Percentiles rank a stretch among this genome's conserved stretches.
Evolutionary conservation across 345 rosid genomes (phyloP).

Genomic region (Citrus inodora): DNA sequence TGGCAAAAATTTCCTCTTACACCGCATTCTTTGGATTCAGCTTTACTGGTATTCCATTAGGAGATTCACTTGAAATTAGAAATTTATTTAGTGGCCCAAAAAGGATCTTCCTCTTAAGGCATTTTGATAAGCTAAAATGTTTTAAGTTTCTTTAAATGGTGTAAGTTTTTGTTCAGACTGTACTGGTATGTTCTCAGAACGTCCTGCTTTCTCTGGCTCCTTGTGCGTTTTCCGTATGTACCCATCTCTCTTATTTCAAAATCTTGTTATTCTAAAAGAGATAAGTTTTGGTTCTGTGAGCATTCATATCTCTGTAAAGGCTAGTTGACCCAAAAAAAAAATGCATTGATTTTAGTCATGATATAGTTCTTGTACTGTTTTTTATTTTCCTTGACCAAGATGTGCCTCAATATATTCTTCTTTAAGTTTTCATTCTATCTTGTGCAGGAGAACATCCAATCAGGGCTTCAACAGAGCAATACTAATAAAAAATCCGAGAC

Average conservation of each 20-base stretch:
- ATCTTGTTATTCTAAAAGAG: background rate
- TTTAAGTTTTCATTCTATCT: background rate
- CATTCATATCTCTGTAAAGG: background rate
- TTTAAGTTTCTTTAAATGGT: background rate
- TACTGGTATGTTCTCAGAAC: background rate
- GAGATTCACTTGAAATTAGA: background rate
- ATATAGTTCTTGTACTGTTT: background rate
- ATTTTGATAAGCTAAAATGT: background rate
- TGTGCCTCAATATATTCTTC: background rate
- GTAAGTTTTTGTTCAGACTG: background rate
- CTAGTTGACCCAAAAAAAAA: too few relatives aligned
- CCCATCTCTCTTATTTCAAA: background rate
- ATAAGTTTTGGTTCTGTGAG: background rate
- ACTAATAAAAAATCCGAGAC: conserved; percentile 39
- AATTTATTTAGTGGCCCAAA: background rate
- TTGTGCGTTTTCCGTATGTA: background rate
- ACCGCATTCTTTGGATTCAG: background rate
- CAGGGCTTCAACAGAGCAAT: conserved; percentile 28
- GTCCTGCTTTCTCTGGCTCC: background rate
- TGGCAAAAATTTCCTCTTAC: background rate
- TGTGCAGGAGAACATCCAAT: conserved; percentile 41
- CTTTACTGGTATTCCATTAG: background rate
- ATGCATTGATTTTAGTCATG: background rate
- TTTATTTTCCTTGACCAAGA: background rate
- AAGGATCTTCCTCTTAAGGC: background rate